Percentiles rank a stretch among this genome's conserved stretches.
Conservation (phyloP, 306 rosid genomes). For the Astragalus membranaceus region DNA sequence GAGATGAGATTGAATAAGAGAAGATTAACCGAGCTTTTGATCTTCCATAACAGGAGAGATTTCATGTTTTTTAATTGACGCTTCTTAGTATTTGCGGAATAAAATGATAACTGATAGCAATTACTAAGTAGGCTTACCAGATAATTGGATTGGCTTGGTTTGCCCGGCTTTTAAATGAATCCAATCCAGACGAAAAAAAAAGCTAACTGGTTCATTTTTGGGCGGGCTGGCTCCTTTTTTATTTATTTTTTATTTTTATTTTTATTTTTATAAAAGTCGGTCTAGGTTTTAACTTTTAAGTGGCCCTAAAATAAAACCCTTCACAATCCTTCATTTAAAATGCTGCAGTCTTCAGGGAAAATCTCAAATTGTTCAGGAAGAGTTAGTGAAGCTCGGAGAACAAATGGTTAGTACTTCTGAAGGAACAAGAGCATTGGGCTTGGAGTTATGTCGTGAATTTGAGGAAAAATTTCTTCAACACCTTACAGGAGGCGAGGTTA, state of each 20-base stretch:
- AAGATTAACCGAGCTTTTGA: background rate
- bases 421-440: constrained; percentile 94
- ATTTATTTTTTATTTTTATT: too few relatives aligned
- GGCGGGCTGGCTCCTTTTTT: too few relatives aligned
- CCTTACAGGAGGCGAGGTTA: constrained; percentile 93
- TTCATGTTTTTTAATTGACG: background rate
- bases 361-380: constrained; percentile 90
- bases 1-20: background rate
- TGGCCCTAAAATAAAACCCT: constrained; percentile 5
- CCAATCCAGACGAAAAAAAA: background rate
- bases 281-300: constrained; percentile 5
- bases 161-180: background rate
- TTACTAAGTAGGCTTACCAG: background rate
- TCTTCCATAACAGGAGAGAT: background rate
- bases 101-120: background rate
- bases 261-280: background rate
- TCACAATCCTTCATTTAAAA: constrained; percentile 10
- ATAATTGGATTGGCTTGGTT: constrained; percentile 1
- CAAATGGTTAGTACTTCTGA: constrained; percentile 84
- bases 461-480: constrained; percentile 98
- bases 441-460: constrained; percentile 97
- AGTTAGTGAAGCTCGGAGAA: constrained; percentile 82
- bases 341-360: constrained; percentile 72
- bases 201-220: too few relatives aligned
- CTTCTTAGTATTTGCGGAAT: background rate